Percentiles rank a stretch among this genome's conserved stretches.
phyloP scores from a whole-genome alignment of 345 rosid species.

The Sisymbrium irio region DNA sequence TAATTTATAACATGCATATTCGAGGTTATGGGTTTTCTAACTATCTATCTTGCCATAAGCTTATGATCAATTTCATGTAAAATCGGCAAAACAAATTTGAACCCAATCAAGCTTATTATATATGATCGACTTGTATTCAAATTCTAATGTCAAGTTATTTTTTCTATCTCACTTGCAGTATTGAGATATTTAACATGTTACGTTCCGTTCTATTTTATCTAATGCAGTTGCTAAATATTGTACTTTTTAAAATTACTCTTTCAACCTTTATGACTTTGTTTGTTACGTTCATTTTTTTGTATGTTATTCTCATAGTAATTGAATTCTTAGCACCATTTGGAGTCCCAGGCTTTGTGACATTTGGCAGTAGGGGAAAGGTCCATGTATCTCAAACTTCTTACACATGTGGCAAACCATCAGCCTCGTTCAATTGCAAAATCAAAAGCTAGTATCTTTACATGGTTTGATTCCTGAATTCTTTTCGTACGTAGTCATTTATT shows the following conservation, averaged over 20 bases:
- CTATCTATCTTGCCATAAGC: neutral
- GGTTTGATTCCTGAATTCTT: slow-evolving; percentile 5
- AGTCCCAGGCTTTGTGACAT: slow-evolving; percentile 5
- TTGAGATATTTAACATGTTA: neutral
- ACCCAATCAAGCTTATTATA: too few species aligned
- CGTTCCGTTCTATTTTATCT: neutral
- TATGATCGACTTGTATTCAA: neutral
- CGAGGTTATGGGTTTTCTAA: too few species aligned
- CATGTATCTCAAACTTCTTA: slow-evolving; percentile 1
- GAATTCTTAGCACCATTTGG: neutral
- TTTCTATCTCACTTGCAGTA: too few species aligned
- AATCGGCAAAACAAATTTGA: neutral
- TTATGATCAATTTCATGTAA: neutral
- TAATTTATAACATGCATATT: too few species aligned
- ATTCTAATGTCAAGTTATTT: neutral
- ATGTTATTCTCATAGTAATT: neutral
- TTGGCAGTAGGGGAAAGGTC: slow-evolving; percentile 7
- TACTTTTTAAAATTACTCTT: neutral
- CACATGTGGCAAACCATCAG: slow-evolving; percentile 18
- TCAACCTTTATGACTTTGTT: neutral
- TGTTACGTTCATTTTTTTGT: neutral
- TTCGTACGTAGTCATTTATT: neutral
- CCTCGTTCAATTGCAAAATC: slow-evolving; percentile 12
- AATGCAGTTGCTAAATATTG: neutral
- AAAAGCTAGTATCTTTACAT: neutral